Evolutionary conservation across 805 yeast species (phyloP).

Genomic region (Lipomyces chichibuensis): DNA sequence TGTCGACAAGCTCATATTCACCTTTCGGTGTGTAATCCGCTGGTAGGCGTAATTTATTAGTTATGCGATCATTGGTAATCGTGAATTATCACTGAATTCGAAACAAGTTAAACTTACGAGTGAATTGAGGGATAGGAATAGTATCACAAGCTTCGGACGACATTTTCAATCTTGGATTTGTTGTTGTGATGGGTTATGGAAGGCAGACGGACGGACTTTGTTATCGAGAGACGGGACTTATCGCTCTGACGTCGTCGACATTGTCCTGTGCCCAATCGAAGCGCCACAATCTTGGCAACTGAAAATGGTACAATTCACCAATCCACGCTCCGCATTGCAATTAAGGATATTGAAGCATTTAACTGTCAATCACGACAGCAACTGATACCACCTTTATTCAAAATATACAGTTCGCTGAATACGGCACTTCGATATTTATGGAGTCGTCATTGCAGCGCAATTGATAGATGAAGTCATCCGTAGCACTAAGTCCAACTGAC

Average conservation of each 20-base stretch:
- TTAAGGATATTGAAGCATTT: too few relatives aligned
- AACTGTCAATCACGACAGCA: too few relatives aligned
- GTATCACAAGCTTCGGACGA: conserved; percentile 28
- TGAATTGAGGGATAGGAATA: conserved; percentile 26
- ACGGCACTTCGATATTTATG: too few relatives aligned
- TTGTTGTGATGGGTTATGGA: neutral
- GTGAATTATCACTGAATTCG: neutral
- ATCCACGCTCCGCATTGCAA: too few relatives aligned
- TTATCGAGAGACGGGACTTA: neutral
- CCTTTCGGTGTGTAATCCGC: conserved; percentile 31
- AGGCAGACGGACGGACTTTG: neutral
- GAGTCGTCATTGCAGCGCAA: too few relatives aligned
- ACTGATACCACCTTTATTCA: too few relatives aligned
- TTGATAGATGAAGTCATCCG: too few relatives aligned
- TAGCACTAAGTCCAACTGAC: neutral
- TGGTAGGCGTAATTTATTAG: neutral
- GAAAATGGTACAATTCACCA: too few relatives aligned
- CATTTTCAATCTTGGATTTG: neutral
- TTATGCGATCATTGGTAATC: neutral
- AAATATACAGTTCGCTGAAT: too few relatives aligned
- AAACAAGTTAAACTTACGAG: conserved; percentile 11
- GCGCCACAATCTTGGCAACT: too few relatives aligned
- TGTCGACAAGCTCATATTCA: conserved; percentile 5
- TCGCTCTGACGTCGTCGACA: neutral
- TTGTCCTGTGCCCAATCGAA: too few relatives aligned